Percentiles rank a stretch among this genome's conserved stretches.
phyloP scores from a whole-genome alignment of 495 filamentous ascomycete species.

The Penicillium malachiteum region DNA sequence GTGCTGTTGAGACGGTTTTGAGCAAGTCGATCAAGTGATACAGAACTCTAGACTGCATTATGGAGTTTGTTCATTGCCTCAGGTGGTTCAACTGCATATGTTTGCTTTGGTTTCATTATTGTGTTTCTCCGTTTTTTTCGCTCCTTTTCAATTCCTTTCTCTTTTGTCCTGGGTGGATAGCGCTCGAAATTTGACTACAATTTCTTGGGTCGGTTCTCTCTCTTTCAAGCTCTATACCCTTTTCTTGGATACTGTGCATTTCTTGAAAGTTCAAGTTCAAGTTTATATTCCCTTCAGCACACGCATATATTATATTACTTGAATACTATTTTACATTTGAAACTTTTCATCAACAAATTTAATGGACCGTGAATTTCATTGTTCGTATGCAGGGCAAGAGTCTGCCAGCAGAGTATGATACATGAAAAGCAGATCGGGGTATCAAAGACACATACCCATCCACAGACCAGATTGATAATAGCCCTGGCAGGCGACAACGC shows the following conservation, averaged over 20 bases:
- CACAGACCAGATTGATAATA: background rate
- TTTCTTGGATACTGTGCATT: background rate
- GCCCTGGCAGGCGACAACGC: background rate
- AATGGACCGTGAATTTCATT: background rate
- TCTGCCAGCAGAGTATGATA: background rate
- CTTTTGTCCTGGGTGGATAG: background rate
- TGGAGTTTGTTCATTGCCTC: no score
- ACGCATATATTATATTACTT: background rate
- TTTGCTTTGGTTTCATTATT: background rate
- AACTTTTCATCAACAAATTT: no score
- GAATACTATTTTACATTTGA: no score
- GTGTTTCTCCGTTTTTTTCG: background rate
- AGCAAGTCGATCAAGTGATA: background rate
- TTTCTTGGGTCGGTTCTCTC: background rate
- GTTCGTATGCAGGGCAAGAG: background rate
- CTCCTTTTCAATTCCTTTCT: background rate
- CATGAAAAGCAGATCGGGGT: background rate
- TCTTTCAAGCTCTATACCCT: conserved; percentile 2
- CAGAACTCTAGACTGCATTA: background rate
- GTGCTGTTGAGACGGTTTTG: conserved; percentile 7
- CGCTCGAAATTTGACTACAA: background rate
- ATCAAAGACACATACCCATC: background rate
- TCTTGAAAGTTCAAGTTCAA: background rate
- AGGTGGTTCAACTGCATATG: no score
- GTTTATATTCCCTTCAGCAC: background rate